phyloP scores from a whole-genome alignment of 2,329 filamentous ascomycete species.

The Fusarium fracticaudum region DNA sequence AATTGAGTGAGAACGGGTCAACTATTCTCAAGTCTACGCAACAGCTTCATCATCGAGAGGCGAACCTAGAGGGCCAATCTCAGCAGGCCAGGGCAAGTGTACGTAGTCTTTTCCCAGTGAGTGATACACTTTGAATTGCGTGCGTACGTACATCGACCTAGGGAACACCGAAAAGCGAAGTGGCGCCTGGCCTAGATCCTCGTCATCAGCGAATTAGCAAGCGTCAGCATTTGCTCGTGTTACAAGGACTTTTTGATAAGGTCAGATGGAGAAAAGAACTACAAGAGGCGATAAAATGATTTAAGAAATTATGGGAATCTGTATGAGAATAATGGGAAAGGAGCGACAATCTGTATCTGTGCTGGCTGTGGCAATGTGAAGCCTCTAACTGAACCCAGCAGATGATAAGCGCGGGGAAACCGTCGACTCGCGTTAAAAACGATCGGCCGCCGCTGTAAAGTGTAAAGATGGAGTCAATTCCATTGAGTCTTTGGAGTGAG shows the following conservation, averaged over 20 bases:
- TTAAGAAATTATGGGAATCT: conserved; percentile 29
- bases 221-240: conserved; percentile 18
- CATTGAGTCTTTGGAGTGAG: neutral
- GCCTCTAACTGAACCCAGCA: conserved; percentile 20
- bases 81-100: conserved; percentile 20
- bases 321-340: conserved; percentile 24
- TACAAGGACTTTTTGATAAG: neutral
- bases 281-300: conserved; percentile 11
- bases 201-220: conserved; percentile 34
- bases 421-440: conserved; percentile 24
- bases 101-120: conserved; percentile 21
- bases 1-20: conserved; percentile 18
- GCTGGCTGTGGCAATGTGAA: conserved; percentile 28
- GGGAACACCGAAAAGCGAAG: conserved; percentile 15
- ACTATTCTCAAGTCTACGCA: conserved; percentile 24
- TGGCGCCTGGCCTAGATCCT: conserved; percentile 29
- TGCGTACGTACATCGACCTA: conserved; percentile 14
- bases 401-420: conserved; percentile 32
- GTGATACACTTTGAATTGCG: conserved; percentile 11
- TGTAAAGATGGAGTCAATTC: conserved; percentile 13
- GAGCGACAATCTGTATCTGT: conserved; percentile 30
- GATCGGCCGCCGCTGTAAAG: neutral
- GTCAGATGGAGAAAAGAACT: conserved; percentile 17
- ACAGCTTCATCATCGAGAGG: conserved; percentile 39
- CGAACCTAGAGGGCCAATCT: conserved; percentile 25